Percentiles rank a stretch among this genome's conserved stretches.
Conservation (phyloP, 257 asterid genomes). For the Euphrasia confusa region DNA sequence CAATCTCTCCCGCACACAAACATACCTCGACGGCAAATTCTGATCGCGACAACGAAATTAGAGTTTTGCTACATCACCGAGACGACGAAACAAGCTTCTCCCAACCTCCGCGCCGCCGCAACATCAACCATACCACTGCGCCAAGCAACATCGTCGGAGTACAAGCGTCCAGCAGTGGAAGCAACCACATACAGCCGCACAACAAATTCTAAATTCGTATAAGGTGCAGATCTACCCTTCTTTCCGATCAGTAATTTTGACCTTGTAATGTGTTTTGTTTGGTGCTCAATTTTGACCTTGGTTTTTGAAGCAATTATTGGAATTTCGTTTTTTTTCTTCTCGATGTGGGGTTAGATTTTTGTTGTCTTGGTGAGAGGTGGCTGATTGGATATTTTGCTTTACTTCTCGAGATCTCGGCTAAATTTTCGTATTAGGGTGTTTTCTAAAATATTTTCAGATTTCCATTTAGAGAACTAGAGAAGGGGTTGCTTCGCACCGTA, state of each 20-base stretch:
- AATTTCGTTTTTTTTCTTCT: conserved; percentile 4
- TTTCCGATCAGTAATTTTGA: conserved; percentile 16
- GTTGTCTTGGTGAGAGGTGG: not conserved
- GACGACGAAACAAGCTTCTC: too few relatives aligned
- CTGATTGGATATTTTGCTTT: conserved; percentile 4
- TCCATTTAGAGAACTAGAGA: conserved; percentile 8
- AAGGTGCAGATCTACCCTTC: conserved; percentile 26
- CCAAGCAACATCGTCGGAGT: too few relatives aligned
- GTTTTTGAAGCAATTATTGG: not conserved
- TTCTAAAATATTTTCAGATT: not conserved
- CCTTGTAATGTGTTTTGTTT: not conserved
- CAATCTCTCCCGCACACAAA: too few relatives aligned
- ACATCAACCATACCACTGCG: too few relatives aligned
- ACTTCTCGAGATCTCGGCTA: conserved; percentile 9
- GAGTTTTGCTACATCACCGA: too few relatives aligned
- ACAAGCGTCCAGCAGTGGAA: too few relatives aligned
- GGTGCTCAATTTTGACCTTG: not conserved
- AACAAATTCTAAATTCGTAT: too few relatives aligned
- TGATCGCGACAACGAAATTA: too few relatives aligned
- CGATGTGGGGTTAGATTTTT: not conserved
- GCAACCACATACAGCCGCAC: too few relatives aligned
- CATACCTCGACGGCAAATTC: too few relatives aligned
- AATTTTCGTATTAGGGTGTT: conserved; percentile 4
- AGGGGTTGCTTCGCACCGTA: not conserved
- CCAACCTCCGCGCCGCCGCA: too few relatives aligned